Evolutionary conservation across 169 alveolate species (phyloP).

Genomic region (Eimeria sp.): DNA sequence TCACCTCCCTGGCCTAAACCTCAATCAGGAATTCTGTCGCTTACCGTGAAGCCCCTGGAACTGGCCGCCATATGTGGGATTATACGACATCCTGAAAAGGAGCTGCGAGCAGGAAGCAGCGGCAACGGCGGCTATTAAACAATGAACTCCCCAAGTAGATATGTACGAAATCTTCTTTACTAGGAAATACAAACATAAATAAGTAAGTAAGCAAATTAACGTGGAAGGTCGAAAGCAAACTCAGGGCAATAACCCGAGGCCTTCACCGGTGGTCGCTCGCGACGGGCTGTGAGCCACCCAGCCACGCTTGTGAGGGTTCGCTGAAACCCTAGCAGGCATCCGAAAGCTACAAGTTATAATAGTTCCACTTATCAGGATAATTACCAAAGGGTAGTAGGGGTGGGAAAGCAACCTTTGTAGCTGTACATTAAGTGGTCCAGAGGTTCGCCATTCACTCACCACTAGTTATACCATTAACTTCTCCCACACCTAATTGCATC

Average conservation of each 20-base stretch:
- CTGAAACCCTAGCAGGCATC: background rate
- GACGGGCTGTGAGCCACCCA: background rate
- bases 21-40: background rate
- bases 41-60: slow-evolving; percentile 57
- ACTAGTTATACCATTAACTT: background rate
- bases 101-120: background rate
- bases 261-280: slow-evolving; percentile 3
- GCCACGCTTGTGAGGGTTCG: background rate
- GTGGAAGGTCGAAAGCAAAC: background rate
- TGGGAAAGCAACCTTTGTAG: background rate
- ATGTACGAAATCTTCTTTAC: background rate
- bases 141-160: background rate
- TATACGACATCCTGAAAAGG: slow-evolving; percentile 64
- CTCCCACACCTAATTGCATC: background rate
- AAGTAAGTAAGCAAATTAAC: background rate
- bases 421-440: background rate
- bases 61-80: slow-evolving; percentile 79
- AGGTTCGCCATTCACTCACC: background rate
- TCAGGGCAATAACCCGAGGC: background rate
- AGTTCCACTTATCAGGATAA: background rate
- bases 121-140: background rate
- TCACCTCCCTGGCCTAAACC: background rate
- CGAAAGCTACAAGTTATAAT: background rate
- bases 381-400: background rate
- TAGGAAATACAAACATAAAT: background rate